Conservation (phyloP, 768 basidiomycete genomes). For the Auricularia cornea region DNA sequence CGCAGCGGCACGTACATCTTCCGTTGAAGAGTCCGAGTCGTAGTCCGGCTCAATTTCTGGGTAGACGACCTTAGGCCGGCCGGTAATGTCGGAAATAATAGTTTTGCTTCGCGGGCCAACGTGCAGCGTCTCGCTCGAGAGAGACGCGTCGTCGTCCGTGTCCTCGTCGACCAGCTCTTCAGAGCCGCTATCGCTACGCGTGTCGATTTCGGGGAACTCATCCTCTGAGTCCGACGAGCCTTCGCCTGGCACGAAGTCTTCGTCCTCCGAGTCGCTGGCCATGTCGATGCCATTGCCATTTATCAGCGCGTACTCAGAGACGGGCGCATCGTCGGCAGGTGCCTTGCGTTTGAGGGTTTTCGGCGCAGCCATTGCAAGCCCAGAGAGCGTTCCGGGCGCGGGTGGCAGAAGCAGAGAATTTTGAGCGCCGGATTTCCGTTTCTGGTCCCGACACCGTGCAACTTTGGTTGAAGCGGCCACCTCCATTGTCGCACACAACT, state of each 20-base stretch:
- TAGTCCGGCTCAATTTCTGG: constrained; percentile 88
- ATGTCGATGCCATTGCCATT: constrained; percentile 42
- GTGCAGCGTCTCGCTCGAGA: constrained; percentile 33
- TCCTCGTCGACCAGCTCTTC: constrained; percentile 16
- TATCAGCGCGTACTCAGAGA: constrained; percentile 5
- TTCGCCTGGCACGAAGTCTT: constrained; percentile 8
- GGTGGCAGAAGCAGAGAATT: not conserved
- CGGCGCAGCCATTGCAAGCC: constrained; percentile 17
- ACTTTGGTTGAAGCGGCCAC: constrained; percentile 18
- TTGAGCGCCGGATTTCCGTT: not conserved
- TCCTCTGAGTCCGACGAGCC: constrained; percentile 55
- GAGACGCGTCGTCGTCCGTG: constrained; percentile 11
- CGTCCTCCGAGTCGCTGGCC: constrained; percentile 52
- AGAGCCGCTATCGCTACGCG: constrained; percentile 23
- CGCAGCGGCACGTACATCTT: constrained; percentile 55
- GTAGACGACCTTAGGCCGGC: constrained; percentile 74
- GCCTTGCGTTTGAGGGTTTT: constrained; percentile 47
- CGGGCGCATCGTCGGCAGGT: constrained; percentile 30
- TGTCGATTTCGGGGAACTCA: constrained; percentile 58
- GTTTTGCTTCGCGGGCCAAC: constrained; percentile 57
- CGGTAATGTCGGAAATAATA: constrained; percentile 71
- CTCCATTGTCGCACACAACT: constrained; percentile 17
- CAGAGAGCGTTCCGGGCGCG: not conserved
- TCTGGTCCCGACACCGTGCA: constrained; percentile 3
- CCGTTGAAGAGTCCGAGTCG: constrained; percentile 85